Evolutionary conservation across 2,329 filamentous ascomycete species (phyloP).

Genomic region (Dactylonectria estremocensis): DNA sequence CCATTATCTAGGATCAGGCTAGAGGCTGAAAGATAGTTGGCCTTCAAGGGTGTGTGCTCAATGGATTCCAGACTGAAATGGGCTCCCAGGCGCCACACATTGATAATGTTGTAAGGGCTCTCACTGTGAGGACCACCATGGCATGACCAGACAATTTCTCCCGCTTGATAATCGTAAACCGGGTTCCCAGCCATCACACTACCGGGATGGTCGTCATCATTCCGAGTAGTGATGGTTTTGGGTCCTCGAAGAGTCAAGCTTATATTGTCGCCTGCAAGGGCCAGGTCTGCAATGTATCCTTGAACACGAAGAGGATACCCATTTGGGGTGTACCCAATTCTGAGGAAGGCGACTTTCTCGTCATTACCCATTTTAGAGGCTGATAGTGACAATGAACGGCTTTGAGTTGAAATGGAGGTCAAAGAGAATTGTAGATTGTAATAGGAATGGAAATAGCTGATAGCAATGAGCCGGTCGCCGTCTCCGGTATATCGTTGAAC

Average conservation of each 20-base stretch:
- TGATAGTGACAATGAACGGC: neutral
- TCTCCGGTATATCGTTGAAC: conserved; percentile 2
- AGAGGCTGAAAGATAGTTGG: conserved; percentile 3
- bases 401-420: neutral
- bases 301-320: conserved; percentile 4
- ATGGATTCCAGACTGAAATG: neutral
- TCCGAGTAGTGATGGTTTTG: neutral
- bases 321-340: conserved; percentile 4
- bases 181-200: neutral
- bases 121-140: neutral
- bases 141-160: conserved; percentile 8
- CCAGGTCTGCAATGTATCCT: neutral
- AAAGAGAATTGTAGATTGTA: neutral
- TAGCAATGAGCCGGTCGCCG: neutral
- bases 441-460: neutral
- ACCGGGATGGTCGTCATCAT: neutral
- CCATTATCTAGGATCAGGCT: neutral
- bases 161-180: neutral
- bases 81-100: conserved; percentile 4
- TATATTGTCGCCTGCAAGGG: neutral
- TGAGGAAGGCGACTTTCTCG: neutral
- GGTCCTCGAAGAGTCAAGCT: neutral
- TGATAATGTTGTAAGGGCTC: neutral
- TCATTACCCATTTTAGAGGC: neutral
- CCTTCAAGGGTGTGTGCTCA: neutral